These are phyloP conservation scores for Tillandsia fasciculata DNA, from an alignment of 176 grass and related monocot species.

Conservation along the genomic window DNA sequence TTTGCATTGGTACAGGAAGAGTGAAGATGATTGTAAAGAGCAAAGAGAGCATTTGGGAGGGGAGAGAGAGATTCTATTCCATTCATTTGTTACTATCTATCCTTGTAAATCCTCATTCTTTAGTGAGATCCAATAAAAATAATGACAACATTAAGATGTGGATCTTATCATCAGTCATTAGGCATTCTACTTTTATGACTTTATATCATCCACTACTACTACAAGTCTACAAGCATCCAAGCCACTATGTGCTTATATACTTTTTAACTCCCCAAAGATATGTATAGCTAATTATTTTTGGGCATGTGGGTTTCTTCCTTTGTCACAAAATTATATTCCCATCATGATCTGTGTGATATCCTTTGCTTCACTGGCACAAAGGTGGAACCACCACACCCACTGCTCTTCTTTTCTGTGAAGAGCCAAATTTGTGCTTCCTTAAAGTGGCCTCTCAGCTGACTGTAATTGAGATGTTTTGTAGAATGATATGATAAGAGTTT, in stretches of 20 bases:
- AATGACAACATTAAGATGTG: not conserved
- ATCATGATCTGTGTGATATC: not conserved
- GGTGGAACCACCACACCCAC: not conserved
- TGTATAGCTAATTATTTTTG: not conserved
- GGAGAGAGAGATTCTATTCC: not conserved
- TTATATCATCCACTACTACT: not conserved
- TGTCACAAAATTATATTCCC: not conserved
- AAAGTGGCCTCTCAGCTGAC: no score
- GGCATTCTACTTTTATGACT: not conserved
- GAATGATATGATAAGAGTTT: no score
- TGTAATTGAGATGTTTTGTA: no score
- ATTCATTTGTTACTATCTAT: not conserved
- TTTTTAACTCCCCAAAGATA: not conserved
- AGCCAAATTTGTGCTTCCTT: no score
- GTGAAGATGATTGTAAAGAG: not conserved
- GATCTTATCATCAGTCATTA: not conserved
- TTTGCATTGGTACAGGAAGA: not conserved
- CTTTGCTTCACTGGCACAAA: not conserved
- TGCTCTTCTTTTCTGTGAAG: not conserved
- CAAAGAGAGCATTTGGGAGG: not conserved
- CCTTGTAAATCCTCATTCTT: slow-evolving; percentile 1
- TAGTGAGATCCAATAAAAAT: not conserved
- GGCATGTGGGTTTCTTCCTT: not conserved
- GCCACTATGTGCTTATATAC: not conserved
- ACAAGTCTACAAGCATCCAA: not conserved